Base-by-base conservation (phyloP, 1,139 yeast genomes). In the Kazachstania sp. region DNA sequence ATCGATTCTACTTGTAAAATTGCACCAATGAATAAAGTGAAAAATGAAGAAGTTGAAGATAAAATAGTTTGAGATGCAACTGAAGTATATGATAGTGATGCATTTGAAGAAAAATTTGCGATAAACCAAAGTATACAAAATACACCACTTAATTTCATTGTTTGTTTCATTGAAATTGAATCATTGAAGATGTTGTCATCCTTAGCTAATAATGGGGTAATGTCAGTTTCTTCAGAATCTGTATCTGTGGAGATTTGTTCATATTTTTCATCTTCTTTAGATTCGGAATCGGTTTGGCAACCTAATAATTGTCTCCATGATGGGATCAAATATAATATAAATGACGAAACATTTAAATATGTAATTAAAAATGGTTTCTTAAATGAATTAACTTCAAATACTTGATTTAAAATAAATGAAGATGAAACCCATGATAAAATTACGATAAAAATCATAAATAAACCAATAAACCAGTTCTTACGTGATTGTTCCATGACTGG, bases 31-130 rank as follows among this genome's bases (percentile, higher is more conserved):
- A 88, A 57, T 41, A 92, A 73, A 0, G 98, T 92, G 75, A 92
- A 92, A 61, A 92, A 87, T 12, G 96, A 85, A 6, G 95, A 83
- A 0, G 97, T 88, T 39, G 96, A 84, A 8, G 95, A 83, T 38
- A 92, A 69, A 34, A 92, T 90, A 3, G 97, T 92, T 59, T 94
- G 97, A 16, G 92, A 83, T 7, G 95, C 94, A 34, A 90, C 97
- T 13, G 92, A 81, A 0, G 97, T 92, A 66, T 83, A 90, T 34
- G 85, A 75, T 46, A 90, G 73, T 19, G 95, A 81, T 0, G 95
- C 86, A 65, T 92, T 92, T 36, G 94, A 87, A 46, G 86, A 82
- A 52, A 90, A 72, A 63, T 92, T 92, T 4, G 97, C 95, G 20
- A 80, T 55, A 60, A 87, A 90, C 98, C 98, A 92, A 39, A 92